Evolutionary conservation across 495 filamentous ascomycete species (phyloP).

Genomic region (Penicillium arizonense): DNA sequence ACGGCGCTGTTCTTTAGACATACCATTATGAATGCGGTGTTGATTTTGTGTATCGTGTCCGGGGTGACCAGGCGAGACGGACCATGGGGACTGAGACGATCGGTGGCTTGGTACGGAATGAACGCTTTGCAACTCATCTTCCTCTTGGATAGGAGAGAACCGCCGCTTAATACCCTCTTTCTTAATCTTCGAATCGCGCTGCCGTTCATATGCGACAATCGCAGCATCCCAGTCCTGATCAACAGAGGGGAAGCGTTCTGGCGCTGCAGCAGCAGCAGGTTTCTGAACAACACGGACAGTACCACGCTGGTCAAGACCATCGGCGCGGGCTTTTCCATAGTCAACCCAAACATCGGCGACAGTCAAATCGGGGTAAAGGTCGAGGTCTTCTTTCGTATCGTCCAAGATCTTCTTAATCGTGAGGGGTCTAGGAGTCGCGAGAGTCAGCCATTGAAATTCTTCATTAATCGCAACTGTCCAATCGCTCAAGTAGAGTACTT

Average conservation of each 20-base stretch:
- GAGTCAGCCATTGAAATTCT: slow-evolving; percentile 3
- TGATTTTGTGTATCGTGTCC: not conserved
- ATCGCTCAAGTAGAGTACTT: slow-evolving; percentile 11
- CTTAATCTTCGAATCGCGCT: slow-evolving; percentile 5
- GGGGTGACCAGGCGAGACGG: not conserved
- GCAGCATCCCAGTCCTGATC: slow-evolving; percentile 32
- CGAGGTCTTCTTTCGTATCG: slow-evolving; percentile 28
- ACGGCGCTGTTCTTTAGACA: not conserved
- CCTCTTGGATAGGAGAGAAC: slow-evolving; percentile 11
- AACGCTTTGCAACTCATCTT: not conserved
- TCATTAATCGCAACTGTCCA: too few species aligned
- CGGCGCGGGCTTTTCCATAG: slow-evolving; percentile 28
- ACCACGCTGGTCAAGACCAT: slow-evolving; percentile 37
- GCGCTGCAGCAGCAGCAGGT: slow-evolving; percentile 9
- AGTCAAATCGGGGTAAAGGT: slow-evolving; percentile 33
- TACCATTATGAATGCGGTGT: not conserved
- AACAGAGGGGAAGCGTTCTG: slow-evolving; percentile 34
- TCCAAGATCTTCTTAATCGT: slow-evolving; percentile 41
- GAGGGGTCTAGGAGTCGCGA: slow-evolving; percentile 22
- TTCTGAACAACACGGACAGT: slow-evolving; percentile 35
- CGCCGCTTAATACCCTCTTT: slow-evolving; percentile 6
- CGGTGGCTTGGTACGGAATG: not conserved
- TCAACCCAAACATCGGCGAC: slow-evolving; percentile 43
- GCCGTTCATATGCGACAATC: slow-evolving; percentile 8
- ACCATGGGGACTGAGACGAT: not conserved